Evolutionary conservation across 192 early-diverging fungal genomes (phyloP), one percentile per base, ranked within the genome.

Genomic region (Linnemannia elongata): DNA sequence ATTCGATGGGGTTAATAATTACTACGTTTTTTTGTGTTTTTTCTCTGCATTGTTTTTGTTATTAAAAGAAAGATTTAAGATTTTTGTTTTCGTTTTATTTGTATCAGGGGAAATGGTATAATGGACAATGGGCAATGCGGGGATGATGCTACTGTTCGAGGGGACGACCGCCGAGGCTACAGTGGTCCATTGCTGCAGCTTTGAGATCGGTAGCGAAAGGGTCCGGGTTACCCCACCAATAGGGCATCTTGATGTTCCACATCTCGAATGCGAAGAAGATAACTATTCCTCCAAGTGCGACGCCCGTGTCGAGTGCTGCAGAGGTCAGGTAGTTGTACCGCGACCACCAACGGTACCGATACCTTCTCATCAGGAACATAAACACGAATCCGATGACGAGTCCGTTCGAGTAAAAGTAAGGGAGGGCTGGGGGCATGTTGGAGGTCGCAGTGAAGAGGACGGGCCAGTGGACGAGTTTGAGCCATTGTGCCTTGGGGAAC

Each of bases 241-340:
- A 33, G 1, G 87, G 87, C 20, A 82, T 71, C 39, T 75, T 52
- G 33, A 54, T 60, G 30, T 78, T 39, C 60, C 60, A 39, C n/a
- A 75, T 76, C 36, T 82, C 70, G 6, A 85, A 4, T 3, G 85
- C 88, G 52, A 88, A 81, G 52, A 91, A 92, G 68, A 92, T 89
- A 35, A 92, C 57, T 17, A 93, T 24, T 1, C 77, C 88, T 9
- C 78, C 35, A 18, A 93, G 82, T 7, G 91, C 92, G 8, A 91
- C 88, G 13, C 94, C 94, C 39, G 90, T 79, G 83, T 95, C 94
- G 22, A 94, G 55, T 1, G 92, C 93, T 20, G 93, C 93, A 44
- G 90, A 92, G 5, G 94, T 85, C 38, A 95, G 89, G 80, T 93
- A 95, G 85, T 93, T 94, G 83, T 94, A 95, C 76, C 91, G 90